These are phyloP conservation scores for Tylopilus rubrobrunneus DNA, from an alignment of 768 basidiomycete species.

Conservation along the genomic window DNA sequence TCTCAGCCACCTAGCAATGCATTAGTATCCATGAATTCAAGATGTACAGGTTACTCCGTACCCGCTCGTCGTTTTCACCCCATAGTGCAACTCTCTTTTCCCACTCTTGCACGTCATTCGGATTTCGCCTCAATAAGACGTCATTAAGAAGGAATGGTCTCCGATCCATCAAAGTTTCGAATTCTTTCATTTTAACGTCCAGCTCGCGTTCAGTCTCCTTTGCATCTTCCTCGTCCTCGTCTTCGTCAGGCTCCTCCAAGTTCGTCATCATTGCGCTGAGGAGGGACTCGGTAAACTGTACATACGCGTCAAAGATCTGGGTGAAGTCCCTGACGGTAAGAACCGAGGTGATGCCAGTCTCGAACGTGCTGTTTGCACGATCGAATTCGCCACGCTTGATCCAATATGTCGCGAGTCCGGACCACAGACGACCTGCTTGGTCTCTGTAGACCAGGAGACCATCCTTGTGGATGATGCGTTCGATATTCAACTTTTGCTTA, in stretches of 20 bases:
- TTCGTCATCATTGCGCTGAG: slow-evolving; percentile 88
- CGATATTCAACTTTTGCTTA: slow-evolving; percentile 74
- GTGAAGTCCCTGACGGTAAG: slow-evolving; percentile 96
- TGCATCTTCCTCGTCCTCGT: slow-evolving; percentile 72
- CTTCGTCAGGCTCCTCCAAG: slow-evolving; percentile 72
- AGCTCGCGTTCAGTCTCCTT: slow-evolving; percentile 80
- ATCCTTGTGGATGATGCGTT: slow-evolving; percentile 78
- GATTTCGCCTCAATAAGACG: slow-evolving; percentile 88
- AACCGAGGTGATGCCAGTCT: slow-evolving; percentile 77
- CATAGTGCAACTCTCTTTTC: slow-evolving; percentile 94
- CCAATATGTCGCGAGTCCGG: slow-evolving; percentile 96
- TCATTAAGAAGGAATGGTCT: slow-evolving; percentile 96
- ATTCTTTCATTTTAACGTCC: slow-evolving; percentile 84
- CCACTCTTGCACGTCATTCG: slow-evolving; percentile 99
- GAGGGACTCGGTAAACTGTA: slow-evolving; percentile 88
- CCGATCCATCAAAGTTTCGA: slow-evolving; percentile 92
- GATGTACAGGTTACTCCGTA: slow-evolving; percentile 25
- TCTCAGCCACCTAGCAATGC: slow-evolving; percentile 73
- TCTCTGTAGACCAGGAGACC: slow-evolving; percentile 91
- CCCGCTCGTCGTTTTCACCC: slow-evolving; percentile 93
- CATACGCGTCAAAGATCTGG: slow-evolving; percentile 95
- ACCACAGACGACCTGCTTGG: slow-evolving; percentile 95
- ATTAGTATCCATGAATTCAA: neutral
- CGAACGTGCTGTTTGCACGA: slow-evolving; percentile 82
- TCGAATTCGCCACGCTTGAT: slow-evolving; percentile 97